phyloP scores from a whole-genome alignment of 2,329 filamentous ascomycete species.

The Trichoderma atroviride region DNA sequence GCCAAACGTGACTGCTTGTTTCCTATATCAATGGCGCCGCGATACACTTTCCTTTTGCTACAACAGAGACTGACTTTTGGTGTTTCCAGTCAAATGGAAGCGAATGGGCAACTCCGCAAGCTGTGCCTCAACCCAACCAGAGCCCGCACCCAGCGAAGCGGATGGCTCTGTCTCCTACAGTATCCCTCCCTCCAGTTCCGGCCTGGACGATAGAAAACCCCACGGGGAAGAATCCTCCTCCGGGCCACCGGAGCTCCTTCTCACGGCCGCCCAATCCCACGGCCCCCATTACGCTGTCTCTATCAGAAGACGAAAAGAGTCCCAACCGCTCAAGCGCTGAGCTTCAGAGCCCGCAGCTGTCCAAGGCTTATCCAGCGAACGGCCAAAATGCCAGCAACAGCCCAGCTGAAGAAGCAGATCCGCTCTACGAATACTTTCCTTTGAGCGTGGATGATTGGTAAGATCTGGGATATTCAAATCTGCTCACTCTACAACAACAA shows the following conservation, averaged over 20 bases:
- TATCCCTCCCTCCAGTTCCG: constrained; percentile 57
- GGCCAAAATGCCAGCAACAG: constrained; percentile 55
- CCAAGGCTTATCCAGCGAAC: constrained; percentile 42
- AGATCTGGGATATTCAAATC: constrained; percentile 28
- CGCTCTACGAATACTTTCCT: constrained; percentile 94
- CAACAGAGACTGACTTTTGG: constrained; percentile 26
- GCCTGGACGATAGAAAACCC: constrained; percentile 49
- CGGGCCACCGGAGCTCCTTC: constrained; percentile 30
- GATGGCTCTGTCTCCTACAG: constrained; percentile 54
- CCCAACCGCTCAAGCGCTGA: constrained; percentile 56
- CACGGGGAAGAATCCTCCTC: constrained; percentile 30
- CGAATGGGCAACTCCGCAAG: constrained; percentile 51
- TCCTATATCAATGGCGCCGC: not conserved
- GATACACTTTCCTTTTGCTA: not conserved
- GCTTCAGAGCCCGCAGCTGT: constrained; percentile 53
- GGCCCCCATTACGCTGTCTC: constrained; percentile 55
- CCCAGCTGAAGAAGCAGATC: constrained; percentile 74
- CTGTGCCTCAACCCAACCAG: constrained; percentile 41
- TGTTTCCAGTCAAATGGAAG: constrained; percentile 37
- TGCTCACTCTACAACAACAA: not conserved
- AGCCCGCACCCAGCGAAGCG: constrained; percentile 56
- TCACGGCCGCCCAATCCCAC: constrained; percentile 36
- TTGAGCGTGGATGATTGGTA: constrained; percentile 86
- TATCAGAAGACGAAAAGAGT: constrained; percentile 64
- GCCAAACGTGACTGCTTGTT: constrained; percentile 34